A percentile compares a stretch with the other conserved stretches of the same genome.
Evolutionary conservation across 306 rosid species (phyloP).

Genomic region (Dicorynia guianensis): DNA sequence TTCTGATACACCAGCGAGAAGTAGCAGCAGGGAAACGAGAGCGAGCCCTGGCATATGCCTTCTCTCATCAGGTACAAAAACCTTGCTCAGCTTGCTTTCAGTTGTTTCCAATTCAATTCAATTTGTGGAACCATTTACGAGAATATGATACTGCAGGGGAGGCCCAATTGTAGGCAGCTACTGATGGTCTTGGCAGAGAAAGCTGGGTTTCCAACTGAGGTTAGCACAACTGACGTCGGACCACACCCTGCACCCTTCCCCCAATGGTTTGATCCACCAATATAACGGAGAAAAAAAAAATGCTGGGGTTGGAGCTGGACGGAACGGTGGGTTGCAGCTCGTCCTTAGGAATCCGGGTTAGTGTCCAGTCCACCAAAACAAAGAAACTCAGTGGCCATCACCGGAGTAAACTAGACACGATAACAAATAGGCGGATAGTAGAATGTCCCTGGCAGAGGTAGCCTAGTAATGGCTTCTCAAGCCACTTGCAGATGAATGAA

Average conservation of each 20-base stretch:
- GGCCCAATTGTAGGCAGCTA: slow-evolving; percentile 81
- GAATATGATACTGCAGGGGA: slow-evolving; percentile 66
- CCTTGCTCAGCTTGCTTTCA: slow-evolving; percentile 18
- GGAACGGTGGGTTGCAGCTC: slow-evolving; percentile 86
- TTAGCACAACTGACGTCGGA: too few relatives aligned
- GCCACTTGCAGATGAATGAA: background rate
- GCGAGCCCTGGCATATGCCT: slow-evolving; percentile 88
- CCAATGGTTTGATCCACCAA: too few relatives aligned
- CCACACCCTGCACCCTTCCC: too few relatives aligned
- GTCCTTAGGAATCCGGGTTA: slow-evolving; percentile 83
- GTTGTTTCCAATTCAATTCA: background rate
- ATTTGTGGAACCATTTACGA: background rate
- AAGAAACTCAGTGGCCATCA: slow-evolving; percentile 57
- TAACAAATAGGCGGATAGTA: slow-evolving; percentile 40
- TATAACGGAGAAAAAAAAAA: too few relatives aligned
- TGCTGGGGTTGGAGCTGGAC: slow-evolving; percentile 98
- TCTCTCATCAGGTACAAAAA: slow-evolving; percentile 77
- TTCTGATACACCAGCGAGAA: slow-evolving; percentile 75
- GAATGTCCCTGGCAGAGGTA: slow-evolving; percentile 25
- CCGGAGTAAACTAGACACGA: slow-evolving; percentile 42
- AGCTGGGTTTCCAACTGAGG: too few relatives aligned
- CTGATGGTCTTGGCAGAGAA: slow-evolving; percentile 63
- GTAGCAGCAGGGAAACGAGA: slow-evolving; percentile 76
- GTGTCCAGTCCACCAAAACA: slow-evolving; percentile 48
- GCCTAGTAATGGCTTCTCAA: slow-evolving; percentile 28